Base-by-base conservation (phyloP, 257 asterid species). In the Cynanchum wilfordii region DNA sequence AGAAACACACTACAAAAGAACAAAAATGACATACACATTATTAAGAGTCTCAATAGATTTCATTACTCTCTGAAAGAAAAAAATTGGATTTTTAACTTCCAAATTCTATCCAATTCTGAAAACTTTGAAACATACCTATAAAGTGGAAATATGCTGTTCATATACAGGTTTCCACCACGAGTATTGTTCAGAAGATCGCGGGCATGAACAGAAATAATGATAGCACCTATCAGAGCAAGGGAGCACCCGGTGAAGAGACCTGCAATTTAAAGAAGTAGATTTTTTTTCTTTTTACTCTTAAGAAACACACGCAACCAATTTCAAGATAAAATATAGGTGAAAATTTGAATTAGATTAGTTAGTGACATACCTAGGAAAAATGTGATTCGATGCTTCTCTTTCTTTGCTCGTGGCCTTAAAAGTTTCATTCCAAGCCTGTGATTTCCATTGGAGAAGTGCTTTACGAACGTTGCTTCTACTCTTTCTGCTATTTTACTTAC, bases 371-470 rank as follows among this genome's bases (percentile, higher is more conserved):
- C 98, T 7, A 87, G 76, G 79, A 87, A 87, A 80, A 87, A 93
- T 13, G 98, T 88, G 19, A 85, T 82, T 45, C 89, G 66, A 60
- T 93, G 98, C 79, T 69, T 86, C 83, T 90, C 95, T 76, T 69
- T 86, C 75, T 89, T 90, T 33, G 75, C 81, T 56, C 80, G 82
- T 30, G 96, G 93, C 78, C 82, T 86, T 81, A 90, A 76, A 50
- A 77, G 68, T 51, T 79, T 84, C 86, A 90, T 93, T 64, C 96
- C 98, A 71, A 85, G 82, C 25, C 91, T 79, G 49, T 81, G 88
- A 72, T 93, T 93, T 57, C 97, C 98, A 70, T 93, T 89, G 10
- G 92, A 55, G 60, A 93, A 93, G 78, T 90, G 91, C 82, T 93
- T 93, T 57, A 90, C 71, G 80, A 86, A 87, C 5, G 97, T 78